These are phyloP conservation scores for Chalara sp. DNA, from an alignment of 2,329 filamentous ascomycete species.

Conservation along the genomic window DNA sequence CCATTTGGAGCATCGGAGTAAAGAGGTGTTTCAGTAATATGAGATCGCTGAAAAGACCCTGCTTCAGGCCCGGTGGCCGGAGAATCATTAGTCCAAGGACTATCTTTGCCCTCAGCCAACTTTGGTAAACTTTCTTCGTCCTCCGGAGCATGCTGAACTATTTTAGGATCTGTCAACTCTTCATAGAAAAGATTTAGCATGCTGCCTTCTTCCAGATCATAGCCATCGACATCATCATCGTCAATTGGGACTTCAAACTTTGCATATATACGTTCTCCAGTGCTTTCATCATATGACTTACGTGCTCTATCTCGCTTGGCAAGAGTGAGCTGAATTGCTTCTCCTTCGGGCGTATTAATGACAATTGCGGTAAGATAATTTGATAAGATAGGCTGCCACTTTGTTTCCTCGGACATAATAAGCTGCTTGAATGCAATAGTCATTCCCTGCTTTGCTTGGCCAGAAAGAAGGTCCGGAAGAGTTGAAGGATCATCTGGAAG, in stretches of 20 bases:
- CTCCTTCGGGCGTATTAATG: conserved; percentile 46
- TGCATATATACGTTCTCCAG: conserved; percentile 67
- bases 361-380: conserved; percentile 61
- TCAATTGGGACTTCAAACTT: conserved; percentile 70
- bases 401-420: conserved; percentile 52
- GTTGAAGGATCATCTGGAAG: conserved; percentile 50
- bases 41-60: conserved; percentile 15
- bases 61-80: conserved; percentile 8
- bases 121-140: conserved; percentile 5
- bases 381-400: conserved; percentile 59
- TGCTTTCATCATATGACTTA: conserved; percentile 55
- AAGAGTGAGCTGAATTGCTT: conserved; percentile 53
- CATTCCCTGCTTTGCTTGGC: conserved; percentile 49
- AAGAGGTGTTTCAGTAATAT: conserved; percentile 22
- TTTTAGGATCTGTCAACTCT: conserved; percentile 61
- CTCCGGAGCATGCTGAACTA: conserved; percentile 42
- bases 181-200: conserved; percentile 50
- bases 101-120: neutral
- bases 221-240: conserved; percentile 46
- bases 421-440: conserved; percentile 64
- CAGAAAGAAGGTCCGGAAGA: conserved; percentile 43
- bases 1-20: too few relatives aligned
- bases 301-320: conserved; percentile 61
- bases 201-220: conserved; percentile 47
- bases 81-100: conserved; percentile 9